Evolutionary conservation across 1,139 yeast species (phyloP).

Genomic region (Taphrina betulina): DNA sequence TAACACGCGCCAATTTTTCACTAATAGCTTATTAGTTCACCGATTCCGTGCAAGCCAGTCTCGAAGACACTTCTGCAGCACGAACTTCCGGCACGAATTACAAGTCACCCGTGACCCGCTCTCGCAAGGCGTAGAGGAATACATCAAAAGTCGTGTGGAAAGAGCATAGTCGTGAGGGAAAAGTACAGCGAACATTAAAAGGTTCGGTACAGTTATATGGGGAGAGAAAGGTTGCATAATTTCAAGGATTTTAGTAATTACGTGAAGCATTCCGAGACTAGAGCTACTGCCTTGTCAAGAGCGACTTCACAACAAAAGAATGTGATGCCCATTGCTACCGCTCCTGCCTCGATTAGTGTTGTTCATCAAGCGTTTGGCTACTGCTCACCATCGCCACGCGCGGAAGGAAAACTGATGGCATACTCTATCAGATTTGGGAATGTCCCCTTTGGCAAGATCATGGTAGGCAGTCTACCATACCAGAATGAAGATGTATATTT

Average conservation of each 20-base stretch:
- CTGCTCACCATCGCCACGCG: slow-evolving; percentile 10
- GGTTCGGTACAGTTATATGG: no score
- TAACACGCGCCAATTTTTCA: no score
- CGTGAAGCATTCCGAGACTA: no score
- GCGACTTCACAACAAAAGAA: slow-evolving; percentile 3
- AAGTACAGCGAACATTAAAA: no score
- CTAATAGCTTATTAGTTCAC: no score
- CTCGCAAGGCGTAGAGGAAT: slow-evolving; percentile 29
- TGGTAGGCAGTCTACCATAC: neutral
- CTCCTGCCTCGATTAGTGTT: neutral
- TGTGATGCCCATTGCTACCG: slow-evolving; percentile 9
- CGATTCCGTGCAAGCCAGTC: slow-evolving; percentile 21
- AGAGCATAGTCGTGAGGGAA: no score
- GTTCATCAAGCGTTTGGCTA: neutral
- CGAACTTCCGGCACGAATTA: slow-evolving; percentile 14
- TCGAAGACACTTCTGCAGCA: slow-evolving; percentile 25
- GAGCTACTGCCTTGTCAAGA: no score
- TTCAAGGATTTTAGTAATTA: no score
- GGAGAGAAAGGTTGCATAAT: no score
- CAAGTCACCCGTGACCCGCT: slow-evolving; percentile 30
- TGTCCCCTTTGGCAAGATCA: slow-evolving; percentile 1
- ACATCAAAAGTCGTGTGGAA: neutral
- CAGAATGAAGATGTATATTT: slow-evolving; percentile 5
- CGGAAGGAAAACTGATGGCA: slow-evolving; percentile 7
- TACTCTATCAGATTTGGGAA: slow-evolving; percentile 6